Evolutionary conservation across 139 green algal genomes (phyloP).

Genomic region (Haematococcus lacustris): DNA sequence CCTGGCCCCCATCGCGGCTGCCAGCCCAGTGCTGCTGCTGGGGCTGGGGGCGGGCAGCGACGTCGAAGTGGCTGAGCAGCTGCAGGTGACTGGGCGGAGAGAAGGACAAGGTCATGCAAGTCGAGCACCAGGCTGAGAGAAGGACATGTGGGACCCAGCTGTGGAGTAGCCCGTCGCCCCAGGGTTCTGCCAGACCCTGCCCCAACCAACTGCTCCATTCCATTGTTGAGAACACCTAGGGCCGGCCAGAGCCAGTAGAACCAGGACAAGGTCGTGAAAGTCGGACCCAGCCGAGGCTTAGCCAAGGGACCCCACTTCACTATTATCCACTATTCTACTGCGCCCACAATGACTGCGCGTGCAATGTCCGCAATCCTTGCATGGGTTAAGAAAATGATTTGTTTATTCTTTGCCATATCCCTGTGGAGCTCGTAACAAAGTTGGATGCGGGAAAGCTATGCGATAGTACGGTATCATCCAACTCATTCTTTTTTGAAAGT

Average conservation of each 20-base stretch:
- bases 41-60: neutral
- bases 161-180: neutral
- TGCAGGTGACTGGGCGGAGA: conserved; percentile 19
- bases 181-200: neutral
- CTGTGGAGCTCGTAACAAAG: too few species aligned
- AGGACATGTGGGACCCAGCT: neutral
- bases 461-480: neutral
- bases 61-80: conserved; percentile 16
- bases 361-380: neutral
- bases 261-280: too few species aligned
- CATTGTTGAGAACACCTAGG: too few species aligned
- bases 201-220: too few species aligned
- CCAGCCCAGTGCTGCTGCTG: conserved; percentile 31
- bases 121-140: neutral
- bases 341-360: neutral
- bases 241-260: too few species aligned
- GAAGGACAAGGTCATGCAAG: neutral
- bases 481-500: neutral
- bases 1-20: conserved; percentile 17
- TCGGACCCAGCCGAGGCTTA: too few species aligned
- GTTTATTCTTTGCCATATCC: neutral
- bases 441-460: neutral
- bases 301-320: neutral
- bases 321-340: neutral
- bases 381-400: neutral